Evolutionary conservation across 2,329 filamentous ascomycete species (phyloP), one percentile per base, ranked within the genome.

Genomic region (Ceratocystis albifundus): DNA sequence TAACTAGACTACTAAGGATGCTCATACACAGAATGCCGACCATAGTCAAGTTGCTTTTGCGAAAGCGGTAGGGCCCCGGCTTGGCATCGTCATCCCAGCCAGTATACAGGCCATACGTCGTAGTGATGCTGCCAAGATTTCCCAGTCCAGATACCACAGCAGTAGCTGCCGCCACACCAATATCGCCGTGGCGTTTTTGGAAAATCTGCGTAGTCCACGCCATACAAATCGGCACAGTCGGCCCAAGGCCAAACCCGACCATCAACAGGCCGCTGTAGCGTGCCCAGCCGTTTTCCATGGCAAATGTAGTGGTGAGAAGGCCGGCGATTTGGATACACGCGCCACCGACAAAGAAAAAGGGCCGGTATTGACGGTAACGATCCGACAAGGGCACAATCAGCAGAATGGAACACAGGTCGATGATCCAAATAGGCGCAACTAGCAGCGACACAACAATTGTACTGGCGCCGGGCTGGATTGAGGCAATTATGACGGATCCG

Each of bases 161-260:
- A 1, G 88, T 85, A 0, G 91, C 90, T 15, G 91, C 88, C 3
- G 91, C 91, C 5, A 96, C 90, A 66, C 91, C 91, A 25, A 96
- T 89, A 75, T 96, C 91, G 61, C 91, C 90, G 72, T 96, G 91
- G 12, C 91, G 87, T 41, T 83, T 83, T 76, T 96, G 90, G 79
- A 96, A 96, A 72, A 96, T 88, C 76, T 96, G 89, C 69, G 86
- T 89, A 41, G 89, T 90, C 91, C 91, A 96, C 45, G 90, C 88
- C 91, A 96, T 96, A 74, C 89, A 93, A 72, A 93, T 93, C 10
- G 91, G 91, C 0, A 96, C 90, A 0, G 91, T 96, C 2, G 91
- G 91, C 0, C 91, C 91, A 1, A 96, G 85, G 0, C 91, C 91
- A 72, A 96, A 96, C 3, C 91, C 91, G 45, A 96, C 88, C 77